Base-by-base conservation (phyloP, 192 early-diverging fungal species). In the Umbelopsis isabellina region DNA sequence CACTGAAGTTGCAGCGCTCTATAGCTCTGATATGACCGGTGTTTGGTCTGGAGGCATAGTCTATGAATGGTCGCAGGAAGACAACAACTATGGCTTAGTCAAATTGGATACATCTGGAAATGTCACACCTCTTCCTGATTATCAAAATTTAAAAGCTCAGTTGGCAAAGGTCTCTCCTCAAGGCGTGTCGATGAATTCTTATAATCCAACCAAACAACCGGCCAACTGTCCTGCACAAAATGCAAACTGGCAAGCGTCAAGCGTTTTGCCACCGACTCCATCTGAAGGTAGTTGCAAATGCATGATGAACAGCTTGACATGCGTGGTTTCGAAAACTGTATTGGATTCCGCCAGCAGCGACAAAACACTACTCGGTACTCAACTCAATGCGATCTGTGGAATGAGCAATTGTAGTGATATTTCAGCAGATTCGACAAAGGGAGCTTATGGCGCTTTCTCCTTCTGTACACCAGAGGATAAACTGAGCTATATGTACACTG, bases 41-140 rank as follows among this genome's bases (percentile, higher is more conserved):
- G 73, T 73, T 10, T 88, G 90, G 80, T 91, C 90, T 23, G 91
- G 91, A 48, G 91, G 89, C 51, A 80, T 93, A 30, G 85, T 90
- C 33, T 93, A 93, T 72, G 90, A 91, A 79, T 91, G 88, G 83
- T 83, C 86, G 13, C 84, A 93, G 65, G 91, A 93, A 73, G 77
- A 78, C 75, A 93, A 93, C 74, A 74, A 85, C 25, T 93, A 93
- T 74, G 91, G 92, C 0, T 75, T 93, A 6, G 89, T 93, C 55
- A 74, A 81, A 23, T 74, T 92, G 68, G 75, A 80, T 27, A 78
- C 82, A 46, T 76, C 77, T 49, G 82, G 70, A 27, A 74, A 74
- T 0, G 77, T 65, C 11, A 81, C 61, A 45, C 75, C 79, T 69
- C 73, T 87, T 15, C 75, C 70, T 0, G 90, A 93, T 69, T 93